Evolutionary conservation across 192 early-diverging fungal genomes (phyloP), one percentile per base, ranked within the genome.

Genomic region (Globomyces pollinis-pini): DNA sequence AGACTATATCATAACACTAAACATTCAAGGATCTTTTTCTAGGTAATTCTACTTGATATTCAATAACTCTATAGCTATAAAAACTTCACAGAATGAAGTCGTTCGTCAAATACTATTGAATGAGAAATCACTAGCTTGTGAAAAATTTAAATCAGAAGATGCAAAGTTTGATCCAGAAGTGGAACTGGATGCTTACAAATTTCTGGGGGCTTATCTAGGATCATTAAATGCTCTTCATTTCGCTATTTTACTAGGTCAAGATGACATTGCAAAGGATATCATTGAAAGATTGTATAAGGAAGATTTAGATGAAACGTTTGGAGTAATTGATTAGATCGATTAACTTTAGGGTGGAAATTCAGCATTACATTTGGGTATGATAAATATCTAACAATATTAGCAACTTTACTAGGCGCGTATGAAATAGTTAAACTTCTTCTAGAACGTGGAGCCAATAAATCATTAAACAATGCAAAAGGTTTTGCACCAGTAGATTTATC

Each of bases 161-260:
- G 50, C 32, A 30, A 51, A 51, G 26, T 51, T 51, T 18, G 50
- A 51, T 34, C 30, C 28, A 34, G 50, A 51, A 26, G 50, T 21
- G 61, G 79, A 83, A 65, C 62, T 83, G 7, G 84, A 87, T 53
- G 79, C 84, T 2, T 84, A 77, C 59, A 83, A 79, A 49, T 73
- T 81, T 28, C 57, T 87, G 38, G 85, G 86, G 2, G 86, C 86
- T 1, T 88, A 83, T 50, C 49, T 87, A 20, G 86, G 86, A 0
- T 65, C 71, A 6, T 54, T 82, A 52, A 84, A 81, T 1, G 71
- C 81, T 1, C 41, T 88, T 34, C 86, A 88, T 43, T 60, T 73
- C 34, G 82, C 86, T 0, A 83, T 88, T 26, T 44, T 88, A 43
- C 68, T 61, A 6, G 86, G 82, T 29, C 55, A 72, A 8, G 83